Percentiles rank a stretch among this genome's conserved stretches.
phyloP scores from a whole-genome alignment of 2,329 filamentous ascomycete genomes.

The Oidium heveae region DNA sequence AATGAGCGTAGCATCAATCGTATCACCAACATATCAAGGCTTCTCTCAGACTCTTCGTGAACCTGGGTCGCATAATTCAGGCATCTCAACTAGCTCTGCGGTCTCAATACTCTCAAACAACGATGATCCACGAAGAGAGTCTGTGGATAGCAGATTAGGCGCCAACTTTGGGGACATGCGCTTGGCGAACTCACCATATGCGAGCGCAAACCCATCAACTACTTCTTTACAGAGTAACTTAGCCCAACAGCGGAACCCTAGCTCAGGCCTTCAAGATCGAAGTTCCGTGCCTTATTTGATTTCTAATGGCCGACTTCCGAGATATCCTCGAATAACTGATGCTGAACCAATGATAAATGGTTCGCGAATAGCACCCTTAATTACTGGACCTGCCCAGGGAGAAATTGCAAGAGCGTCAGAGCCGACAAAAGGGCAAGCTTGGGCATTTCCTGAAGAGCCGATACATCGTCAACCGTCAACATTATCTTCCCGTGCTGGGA shows the following conservation, averaged over 20 bases:
- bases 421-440: constrained; percentile 60
- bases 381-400: constrained; percentile 42
- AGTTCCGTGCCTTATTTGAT: constrained; percentile 28
- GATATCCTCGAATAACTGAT: constrained; percentile 18
- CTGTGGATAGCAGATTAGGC: constrained; percentile 58
- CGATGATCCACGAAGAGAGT: constrained; percentile 38
- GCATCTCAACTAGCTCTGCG: not conserved
- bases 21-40: constrained; percentile 27
- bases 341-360: not conserved
- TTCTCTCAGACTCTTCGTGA: constrained; percentile 8
- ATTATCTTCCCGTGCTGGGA: constrained; percentile 22
- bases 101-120: constrained; percentile 6
- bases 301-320: constrained; percentile 39
- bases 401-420: constrained; percentile 46
- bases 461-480: constrained; percentile 25
- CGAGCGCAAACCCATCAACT: constrained; percentile 52
- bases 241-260: constrained; percentile 38
- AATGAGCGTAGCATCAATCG: constrained; percentile 42
- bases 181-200: constrained; percentile 45
- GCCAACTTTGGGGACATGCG: constrained; percentile 44
- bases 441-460: constrained; percentile 58
- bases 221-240: constrained; percentile 48
- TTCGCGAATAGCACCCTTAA: constrained; percentile 45
- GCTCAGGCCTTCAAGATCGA: constrained; percentile 18
- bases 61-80: constrained; percentile 8